A percentile compares a stretch with the other conserved stretches of the same genome.
phyloP scores from a whole-genome alignment of 768 basidiomycete species.

The Rhodotorula toruloides region DNA sequence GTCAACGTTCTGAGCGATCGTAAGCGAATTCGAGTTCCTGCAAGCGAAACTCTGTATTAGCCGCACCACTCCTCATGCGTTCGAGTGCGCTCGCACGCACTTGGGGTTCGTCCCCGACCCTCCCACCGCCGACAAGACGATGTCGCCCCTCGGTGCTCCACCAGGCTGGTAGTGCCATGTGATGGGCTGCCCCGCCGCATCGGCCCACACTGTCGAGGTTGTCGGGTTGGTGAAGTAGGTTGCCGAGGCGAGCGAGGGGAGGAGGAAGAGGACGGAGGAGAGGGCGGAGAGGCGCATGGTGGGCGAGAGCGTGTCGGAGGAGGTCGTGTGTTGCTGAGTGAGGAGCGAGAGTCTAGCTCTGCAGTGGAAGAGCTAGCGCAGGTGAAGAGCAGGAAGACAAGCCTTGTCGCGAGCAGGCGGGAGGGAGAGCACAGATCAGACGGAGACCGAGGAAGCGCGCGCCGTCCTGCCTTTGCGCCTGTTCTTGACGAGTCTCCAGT shows the following conservation, averaged over 20 bases:
- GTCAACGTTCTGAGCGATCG: slow-evolving; percentile 18
- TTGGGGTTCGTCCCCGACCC: slow-evolving; percentile 2
- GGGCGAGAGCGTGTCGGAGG: too few relatives aligned
- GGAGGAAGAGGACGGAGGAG: not conserved
- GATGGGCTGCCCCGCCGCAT: slow-evolving; percentile 11
- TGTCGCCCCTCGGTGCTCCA: slow-evolving; percentile 19
- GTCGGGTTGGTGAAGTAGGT: slow-evolving; percentile 31
- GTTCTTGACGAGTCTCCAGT: too few relatives aligned
- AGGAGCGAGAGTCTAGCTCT: not conserved
- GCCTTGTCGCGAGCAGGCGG: too few relatives aligned
- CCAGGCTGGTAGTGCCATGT: slow-evolving; percentile 27
- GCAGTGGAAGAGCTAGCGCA: not conserved
- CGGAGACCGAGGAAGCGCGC: not conserved
- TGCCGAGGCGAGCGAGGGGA: slow-evolving; percentile 6
- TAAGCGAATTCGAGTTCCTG: too few relatives aligned
- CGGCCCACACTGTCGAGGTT: not conserved
- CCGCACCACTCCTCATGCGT: too few relatives aligned
- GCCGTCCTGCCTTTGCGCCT: too few relatives aligned
- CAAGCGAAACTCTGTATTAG: too few relatives aligned
- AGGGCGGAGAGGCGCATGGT: not conserved
- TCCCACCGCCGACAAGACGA: slow-evolving; percentile 7
- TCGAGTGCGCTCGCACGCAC: not conserved
- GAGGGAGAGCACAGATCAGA: not conserved
- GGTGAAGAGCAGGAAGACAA: not conserved
- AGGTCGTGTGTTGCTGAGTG: too few relatives aligned